phyloP scores from a whole-genome alignment of 1,139 yeast genomes.

The Geotrichum siamense region DNA sequence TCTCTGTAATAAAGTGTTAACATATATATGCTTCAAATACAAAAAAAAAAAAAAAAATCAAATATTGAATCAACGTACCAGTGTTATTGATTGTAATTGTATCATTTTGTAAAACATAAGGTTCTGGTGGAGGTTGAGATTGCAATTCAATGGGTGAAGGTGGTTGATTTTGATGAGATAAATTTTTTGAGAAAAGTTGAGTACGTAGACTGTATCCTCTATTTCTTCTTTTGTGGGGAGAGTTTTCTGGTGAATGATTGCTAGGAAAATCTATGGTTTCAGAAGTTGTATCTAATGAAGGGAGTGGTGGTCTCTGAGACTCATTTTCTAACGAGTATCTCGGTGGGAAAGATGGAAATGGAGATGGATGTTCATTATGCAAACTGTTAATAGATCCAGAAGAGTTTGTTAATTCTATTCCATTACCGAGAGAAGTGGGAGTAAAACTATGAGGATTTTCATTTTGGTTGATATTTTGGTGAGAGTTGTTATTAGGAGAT shows the following conservation, averaged over 20 bases:
- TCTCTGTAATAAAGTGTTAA: slow-evolving; percentile 20
- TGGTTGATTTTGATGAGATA: slow-evolving; percentile 24
- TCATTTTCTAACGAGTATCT: slow-evolving; percentile 9
- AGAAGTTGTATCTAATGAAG: slow-evolving; percentile 20
- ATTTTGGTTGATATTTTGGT: neutral
- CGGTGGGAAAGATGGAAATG: slow-evolving; percentile 12
- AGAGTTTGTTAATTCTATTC: too few relatives aligned
- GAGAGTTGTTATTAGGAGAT: neutral
- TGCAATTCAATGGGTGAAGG: slow-evolving; percentile 22
- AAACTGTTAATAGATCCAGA: neutral
- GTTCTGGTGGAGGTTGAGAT: slow-evolving; percentile 12
- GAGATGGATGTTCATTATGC: neutral
- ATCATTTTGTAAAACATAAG: slow-evolving; percentile 4
- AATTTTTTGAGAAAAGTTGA: slow-evolving; percentile 55
- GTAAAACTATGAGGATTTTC: neutral
- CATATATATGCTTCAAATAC: neutral
- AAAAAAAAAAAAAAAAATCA: neutral
- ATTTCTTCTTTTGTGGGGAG: slow-evolving; percentile 36
- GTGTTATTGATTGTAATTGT: slow-evolving; percentile 21
- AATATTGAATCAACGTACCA: slow-evolving; percentile 16
- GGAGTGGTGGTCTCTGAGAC: slow-evolving; percentile 5
- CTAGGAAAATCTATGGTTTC: neutral
- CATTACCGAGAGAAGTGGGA: neutral
- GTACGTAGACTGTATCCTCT: slow-evolving; percentile 71
- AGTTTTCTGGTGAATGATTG: neutral